These are phyloP conservation scores for Colletotrichum sublineola DNA, from an alignment of 2,329 filamentous ascomycete genomes.

Conservation along the genomic window DNA sequence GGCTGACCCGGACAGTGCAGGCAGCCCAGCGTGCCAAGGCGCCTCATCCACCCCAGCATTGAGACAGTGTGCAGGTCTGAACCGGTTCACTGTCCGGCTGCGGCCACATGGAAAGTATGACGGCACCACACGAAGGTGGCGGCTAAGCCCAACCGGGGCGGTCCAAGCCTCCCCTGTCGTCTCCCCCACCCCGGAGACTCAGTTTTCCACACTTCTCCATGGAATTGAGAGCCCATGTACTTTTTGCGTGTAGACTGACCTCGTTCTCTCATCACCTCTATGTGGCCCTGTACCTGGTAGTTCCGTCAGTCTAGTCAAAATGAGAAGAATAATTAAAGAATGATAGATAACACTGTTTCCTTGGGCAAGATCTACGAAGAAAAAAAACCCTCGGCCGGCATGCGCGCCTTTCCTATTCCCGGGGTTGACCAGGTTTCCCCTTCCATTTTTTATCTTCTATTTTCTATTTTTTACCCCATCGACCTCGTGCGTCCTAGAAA, in stretches of 20 bases:
- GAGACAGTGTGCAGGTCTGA: not conserved
- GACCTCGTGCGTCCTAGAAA: conserved; percentile 26
- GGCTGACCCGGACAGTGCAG: not conserved
- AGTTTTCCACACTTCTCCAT: conserved; percentile 24
- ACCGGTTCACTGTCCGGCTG: conserved; percentile 25
- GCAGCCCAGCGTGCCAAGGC: not conserved
- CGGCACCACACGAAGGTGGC: conserved; percentile 8
- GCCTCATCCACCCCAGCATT: not conserved
- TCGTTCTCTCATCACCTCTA: not conserved
- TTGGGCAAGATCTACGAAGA: conserved; percentile 8
- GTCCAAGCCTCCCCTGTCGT: conserved; percentile 19
- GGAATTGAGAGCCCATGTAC: conserved; percentile 10
- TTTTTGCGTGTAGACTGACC: not conserved
- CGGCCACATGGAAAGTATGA: conserved; percentile 4
- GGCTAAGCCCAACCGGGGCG: conserved; percentile 27
- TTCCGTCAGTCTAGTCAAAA: not conserved
- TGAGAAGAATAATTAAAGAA: not conserved
- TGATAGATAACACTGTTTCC: conserved; percentile 1
- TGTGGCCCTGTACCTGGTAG: conserved; percentile 2
- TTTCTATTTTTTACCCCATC: conserved; percentile 12
- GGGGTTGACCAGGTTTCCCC: not conserved
- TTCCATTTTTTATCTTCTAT: conserved; percentile 8
- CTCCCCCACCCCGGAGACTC: conserved; percentile 19
- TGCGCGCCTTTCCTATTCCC: conserved; percentile 8
- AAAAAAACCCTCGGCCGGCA: not conserved